Conservation (phyloP, 2,329 filamentous ascomycete genomes). For the Pleoardoris graminearum region DNA sequence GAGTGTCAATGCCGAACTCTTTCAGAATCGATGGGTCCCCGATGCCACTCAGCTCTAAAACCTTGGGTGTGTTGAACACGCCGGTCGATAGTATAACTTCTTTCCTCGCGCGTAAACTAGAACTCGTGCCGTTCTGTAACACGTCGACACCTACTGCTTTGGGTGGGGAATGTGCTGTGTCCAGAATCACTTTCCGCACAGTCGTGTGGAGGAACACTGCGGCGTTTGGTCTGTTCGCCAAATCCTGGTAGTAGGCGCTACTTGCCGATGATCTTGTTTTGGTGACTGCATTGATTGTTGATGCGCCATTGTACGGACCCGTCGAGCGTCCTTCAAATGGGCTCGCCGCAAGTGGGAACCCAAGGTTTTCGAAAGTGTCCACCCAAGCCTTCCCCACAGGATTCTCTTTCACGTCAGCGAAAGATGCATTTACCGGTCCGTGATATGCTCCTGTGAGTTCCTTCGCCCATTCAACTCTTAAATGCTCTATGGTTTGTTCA, state of each 20-base stretch:
- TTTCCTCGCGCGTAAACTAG: neutral
- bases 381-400: too few species aligned
- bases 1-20: conserved; percentile 10
- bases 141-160: neutral
- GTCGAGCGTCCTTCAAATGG: neutral
- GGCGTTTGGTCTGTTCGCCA: neutral
- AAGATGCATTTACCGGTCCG: too few species aligned
- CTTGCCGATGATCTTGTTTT: neutral
- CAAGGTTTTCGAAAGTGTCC: too few species aligned
- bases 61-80: conserved; percentile 59
- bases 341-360: too few species aligned
- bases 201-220: neutral
- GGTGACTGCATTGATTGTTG: neutral
- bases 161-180: neutral
- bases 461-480: too few species aligned
- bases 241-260: neutral
- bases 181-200: neutral
- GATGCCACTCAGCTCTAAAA: conserved; percentile 65
- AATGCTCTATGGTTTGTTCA: too few species aligned
- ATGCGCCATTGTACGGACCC: neutral
- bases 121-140: neutral
- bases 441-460: too few species aligned
- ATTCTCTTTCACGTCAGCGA: too few species aligned
- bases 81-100: conserved; percentile 63
- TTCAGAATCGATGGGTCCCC: conserved; percentile 41